These are phyloP conservation scores for Pichia terricola DNA, from an alignment of 1,139 yeast genomes.

Conservation along the genomic window DNA sequence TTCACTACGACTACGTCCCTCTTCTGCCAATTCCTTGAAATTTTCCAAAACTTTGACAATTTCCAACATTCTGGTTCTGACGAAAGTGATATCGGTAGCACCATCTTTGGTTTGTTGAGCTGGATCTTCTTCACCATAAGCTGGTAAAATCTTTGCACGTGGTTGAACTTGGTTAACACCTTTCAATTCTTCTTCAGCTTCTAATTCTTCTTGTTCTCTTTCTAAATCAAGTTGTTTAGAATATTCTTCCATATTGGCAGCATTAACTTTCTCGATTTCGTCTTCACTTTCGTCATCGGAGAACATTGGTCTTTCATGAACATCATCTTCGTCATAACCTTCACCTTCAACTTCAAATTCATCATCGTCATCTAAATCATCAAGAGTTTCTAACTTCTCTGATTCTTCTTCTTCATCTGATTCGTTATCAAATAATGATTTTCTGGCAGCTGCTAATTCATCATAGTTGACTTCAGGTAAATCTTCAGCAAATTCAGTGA, in stretches of 20 bases:
- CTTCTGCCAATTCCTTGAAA: constrained; percentile 76
- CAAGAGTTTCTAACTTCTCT: constrained; percentile 47
- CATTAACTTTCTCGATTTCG: constrained; percentile 72
- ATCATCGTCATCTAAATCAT: constrained; percentile 30
- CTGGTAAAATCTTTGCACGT: constrained; percentile 59
- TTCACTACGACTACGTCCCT: constrained; percentile 76
- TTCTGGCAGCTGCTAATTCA: constrained; percentile 57
- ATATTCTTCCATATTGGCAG: constrained; percentile 79
- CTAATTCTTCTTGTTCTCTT: constrained; percentile 63
- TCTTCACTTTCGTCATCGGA: constrained; percentile 69
- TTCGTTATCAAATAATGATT: constrained; percentile 69
- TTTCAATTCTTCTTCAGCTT: constrained; percentile 65
- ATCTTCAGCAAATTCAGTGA: constrained; percentile 35
- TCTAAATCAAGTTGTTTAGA: constrained; percentile 63
- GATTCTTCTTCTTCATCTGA: constrained; percentile 38
- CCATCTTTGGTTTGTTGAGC: constrained; percentile 36
- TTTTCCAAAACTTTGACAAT: constrained; percentile 92
- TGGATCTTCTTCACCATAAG: constrained; percentile 45
- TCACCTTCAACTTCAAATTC: constrained; percentile 28
- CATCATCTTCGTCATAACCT: constrained; percentile 32
- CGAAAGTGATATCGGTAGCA: constrained; percentile 68
- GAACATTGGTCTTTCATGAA: constrained; percentile 64
- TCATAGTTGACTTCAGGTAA: constrained; percentile 58
- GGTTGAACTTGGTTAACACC: constrained; percentile 58
- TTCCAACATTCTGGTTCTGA: constrained; percentile 92